Conservation (phyloP, 352 stramenopile genomes). For the Globisporangium cystogenes region DNA sequence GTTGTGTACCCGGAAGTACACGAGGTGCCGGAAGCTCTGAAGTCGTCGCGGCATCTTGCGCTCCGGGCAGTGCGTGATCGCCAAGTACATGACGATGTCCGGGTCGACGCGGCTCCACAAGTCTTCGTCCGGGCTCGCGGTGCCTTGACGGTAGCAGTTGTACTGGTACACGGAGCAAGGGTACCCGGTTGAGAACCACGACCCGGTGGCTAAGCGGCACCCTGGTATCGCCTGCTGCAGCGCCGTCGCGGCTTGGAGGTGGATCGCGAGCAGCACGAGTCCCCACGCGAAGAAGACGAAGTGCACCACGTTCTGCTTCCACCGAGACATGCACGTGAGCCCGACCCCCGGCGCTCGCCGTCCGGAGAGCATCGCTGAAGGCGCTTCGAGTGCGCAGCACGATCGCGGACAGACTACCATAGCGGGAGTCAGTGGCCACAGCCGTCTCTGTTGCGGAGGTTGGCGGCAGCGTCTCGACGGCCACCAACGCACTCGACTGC, state of each 20-base stretch:
- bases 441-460: too few relatives aligned
- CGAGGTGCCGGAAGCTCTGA: slow-evolving; percentile 17
- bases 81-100: slow-evolving; percentile 8
- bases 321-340: not conserved
- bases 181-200: slow-evolving; percentile 7
- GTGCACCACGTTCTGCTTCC: not conserved
- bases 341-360: not conserved
- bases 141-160: slow-evolving; percentile 11
- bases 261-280: not conserved
- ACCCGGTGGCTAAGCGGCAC: not conserved
- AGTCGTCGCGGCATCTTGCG: slow-evolving; percentile 11
- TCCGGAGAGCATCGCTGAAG: not conserved
- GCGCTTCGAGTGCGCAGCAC: too few relatives aligned
- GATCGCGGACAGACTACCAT: too few relatives aligned
- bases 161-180: slow-evolving; percentile 8
- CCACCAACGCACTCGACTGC: not conserved
- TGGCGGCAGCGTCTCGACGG: not conserved
- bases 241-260: slow-evolving; percentile 7
- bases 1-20: slow-evolving; percentile 25
- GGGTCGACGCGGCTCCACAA: slow-evolving; percentile 10
- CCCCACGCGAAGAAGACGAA: slow-evolving; percentile 7
- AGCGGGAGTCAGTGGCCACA: not conserved
- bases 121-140: not conserved
- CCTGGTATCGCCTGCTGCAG: not conserved
- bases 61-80: slow-evolving; percentile 17